Evolutionary conservation across 768 basidiomycete genomes (phyloP).

Genomic region (Suillus lakei): DNA sequence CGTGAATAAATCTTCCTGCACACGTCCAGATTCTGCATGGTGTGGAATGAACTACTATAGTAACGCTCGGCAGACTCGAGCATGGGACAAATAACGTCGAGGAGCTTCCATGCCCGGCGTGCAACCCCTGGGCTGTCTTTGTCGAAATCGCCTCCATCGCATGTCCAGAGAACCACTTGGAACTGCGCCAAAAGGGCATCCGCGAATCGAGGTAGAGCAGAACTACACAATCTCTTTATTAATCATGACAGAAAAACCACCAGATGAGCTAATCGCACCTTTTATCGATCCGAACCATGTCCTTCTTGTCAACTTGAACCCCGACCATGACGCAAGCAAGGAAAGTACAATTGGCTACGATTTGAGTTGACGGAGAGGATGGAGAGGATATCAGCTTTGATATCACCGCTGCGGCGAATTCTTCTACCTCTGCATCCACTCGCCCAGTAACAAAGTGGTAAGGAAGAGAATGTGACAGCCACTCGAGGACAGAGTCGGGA

Average conservation of each 20-base stretch:
- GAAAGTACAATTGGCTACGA: neutral
- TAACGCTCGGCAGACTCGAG: neutral
- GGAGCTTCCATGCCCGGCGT: neutral
- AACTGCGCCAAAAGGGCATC: neutral
- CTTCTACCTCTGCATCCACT: neutral
- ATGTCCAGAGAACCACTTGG: neutral
- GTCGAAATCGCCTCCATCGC: neutral
- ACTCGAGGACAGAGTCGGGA: neutral
- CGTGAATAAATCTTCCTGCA: neutral
- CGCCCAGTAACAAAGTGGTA: neutral
- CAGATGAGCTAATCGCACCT: neutral
- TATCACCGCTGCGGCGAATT: neutral
- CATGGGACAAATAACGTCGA: neutral
- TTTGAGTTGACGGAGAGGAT: neutral
- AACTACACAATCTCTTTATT: neutral
- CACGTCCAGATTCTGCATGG: neutral
- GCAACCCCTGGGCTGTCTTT: neutral
- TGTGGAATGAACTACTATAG: neutral
- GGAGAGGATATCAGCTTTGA: neutral
- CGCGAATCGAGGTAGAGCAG: neutral
- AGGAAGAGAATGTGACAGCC: neutral
- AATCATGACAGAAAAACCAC: neutral
- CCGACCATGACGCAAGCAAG: neutral
- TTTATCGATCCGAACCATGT: neutral
- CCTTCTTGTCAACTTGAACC: neutral